Percentiles rank a stretch among this genome's conserved stretches.
phyloP scores from a whole-genome alignment of 2,329 filamentous ascomycete genomes.

The Myriosclerotinia scirpicola region DNA sequence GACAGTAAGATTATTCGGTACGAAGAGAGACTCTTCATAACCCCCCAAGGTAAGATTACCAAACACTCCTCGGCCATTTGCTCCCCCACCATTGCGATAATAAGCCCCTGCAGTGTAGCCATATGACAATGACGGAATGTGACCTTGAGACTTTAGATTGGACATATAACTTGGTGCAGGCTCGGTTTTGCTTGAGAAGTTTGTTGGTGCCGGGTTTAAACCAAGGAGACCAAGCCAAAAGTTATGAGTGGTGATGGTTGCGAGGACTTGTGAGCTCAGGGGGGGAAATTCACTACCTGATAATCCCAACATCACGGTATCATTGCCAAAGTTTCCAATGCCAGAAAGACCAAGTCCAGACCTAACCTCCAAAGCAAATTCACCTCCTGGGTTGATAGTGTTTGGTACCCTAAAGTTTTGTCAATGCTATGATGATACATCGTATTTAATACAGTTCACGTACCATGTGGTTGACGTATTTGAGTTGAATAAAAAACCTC shows the following conservation, averaged over 20 bases:
- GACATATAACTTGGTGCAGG: constrained; percentile 42
- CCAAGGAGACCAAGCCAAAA: constrained; percentile 36
- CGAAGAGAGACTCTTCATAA: constrained; percentile 46
- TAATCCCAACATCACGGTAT: constrained; percentile 30
- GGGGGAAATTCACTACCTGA: constrained; percentile 26
- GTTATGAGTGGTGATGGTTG: constrained; percentile 39
- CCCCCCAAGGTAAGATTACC: constrained; percentile 40
- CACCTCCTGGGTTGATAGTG: constrained; percentile 25
- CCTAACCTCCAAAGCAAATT: constrained; percentile 31
- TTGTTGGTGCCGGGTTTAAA: constrained; percentile 32
- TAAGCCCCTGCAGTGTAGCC: constrained; percentile 47
- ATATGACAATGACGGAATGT: constrained; percentile 46
- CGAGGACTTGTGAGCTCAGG: constrained; percentile 33
- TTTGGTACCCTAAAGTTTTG: constrained; percentile 27
- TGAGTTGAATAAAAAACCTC: constrained; percentile 42
- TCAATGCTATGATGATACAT: constrained; percentile 16
- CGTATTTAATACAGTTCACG: neutral
- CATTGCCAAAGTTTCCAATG: constrained; percentile 33
- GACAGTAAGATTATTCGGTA: constrained; percentile 43
- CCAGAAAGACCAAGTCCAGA: constrained; percentile 27
- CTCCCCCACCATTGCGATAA: constrained; percentile 39
- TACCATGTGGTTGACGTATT: constrained; percentile 44
- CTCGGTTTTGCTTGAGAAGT: constrained; percentile 27
- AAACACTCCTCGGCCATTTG: constrained; percentile 24
- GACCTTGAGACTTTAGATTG: constrained; percentile 42